A percentile compares a stretch with the other conserved stretches of the same genome.
phyloP scores from a whole-genome alignment of 345 rosid genomes.

The Trapa incisa region DNA sequence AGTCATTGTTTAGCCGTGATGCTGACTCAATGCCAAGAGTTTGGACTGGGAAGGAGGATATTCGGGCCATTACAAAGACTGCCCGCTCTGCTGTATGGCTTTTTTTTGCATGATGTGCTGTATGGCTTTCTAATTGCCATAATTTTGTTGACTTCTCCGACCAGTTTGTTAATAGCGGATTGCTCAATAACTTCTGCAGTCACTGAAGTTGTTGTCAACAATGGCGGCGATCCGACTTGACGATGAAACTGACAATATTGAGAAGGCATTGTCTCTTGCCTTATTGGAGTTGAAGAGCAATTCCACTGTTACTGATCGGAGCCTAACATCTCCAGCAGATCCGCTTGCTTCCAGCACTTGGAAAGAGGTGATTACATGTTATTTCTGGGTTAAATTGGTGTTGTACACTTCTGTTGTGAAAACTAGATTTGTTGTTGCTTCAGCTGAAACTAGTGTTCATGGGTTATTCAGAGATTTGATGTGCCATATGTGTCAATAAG shows the following conservation, averaged over 20 bases:
- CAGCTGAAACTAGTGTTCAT: background rate
- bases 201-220: conserved; percentile 78
- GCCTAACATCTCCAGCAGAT: conserved; percentile 37
- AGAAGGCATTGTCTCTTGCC: conserved; percentile 42
- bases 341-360: conserved; percentile 91
- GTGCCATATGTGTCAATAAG: background rate
- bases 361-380: conserved; percentile 57
- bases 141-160: background rate
- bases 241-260: conserved; percentile 58
- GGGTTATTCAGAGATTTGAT: background rate
- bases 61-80: conserved; percentile 78
- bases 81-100: conserved; percentile 77
- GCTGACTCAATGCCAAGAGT: conserved; percentile 96
- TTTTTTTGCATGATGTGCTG: conserved; percentile 59
- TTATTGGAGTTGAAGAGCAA: conserved; percentile 38
- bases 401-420: background rate
- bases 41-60: conserved; percentile 98
- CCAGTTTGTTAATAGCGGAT: background rate
- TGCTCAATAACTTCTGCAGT: conserved; percentile 31
- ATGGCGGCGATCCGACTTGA: conserved; percentile 81
- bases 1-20: conserved; percentile 79
- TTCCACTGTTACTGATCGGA: conserved; percentile 34
- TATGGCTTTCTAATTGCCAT: conserved; percentile 21
- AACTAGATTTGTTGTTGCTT: background rate
- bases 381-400: background rate